Evolutionary conservation across 2,329 filamentous ascomycete genomes (phyloP).

Genomic region (Talaromyces islandicus): DNA sequence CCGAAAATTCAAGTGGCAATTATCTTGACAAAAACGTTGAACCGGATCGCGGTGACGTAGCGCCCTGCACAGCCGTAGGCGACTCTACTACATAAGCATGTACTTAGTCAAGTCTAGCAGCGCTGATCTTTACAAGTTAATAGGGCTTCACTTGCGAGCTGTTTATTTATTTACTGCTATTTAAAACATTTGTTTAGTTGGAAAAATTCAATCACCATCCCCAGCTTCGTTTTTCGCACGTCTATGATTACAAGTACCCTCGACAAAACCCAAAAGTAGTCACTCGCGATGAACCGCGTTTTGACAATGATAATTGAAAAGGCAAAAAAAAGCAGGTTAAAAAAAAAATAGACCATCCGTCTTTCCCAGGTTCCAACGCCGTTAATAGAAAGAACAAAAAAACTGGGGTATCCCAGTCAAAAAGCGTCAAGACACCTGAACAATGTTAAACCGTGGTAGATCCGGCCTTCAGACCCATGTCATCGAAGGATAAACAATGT

Average conservation of each 20-base stretch:
- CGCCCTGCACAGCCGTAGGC: not conserved
- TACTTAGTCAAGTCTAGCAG: not conserved
- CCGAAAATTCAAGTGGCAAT: too few species aligned
- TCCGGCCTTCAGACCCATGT: not conserved
- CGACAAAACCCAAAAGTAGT: not conserved
- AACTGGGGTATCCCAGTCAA: not conserved
- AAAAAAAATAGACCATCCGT: conserved; percentile 5
- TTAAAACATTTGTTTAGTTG: not conserved
- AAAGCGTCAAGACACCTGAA: not conserved
- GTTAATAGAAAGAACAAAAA: not conserved
- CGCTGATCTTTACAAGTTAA: not conserved
- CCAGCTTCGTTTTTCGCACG: not conserved
- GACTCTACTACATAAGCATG: too few species aligned
- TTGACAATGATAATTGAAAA: not conserved
- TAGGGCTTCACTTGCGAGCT: too few species aligned
- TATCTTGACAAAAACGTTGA: not conserved
- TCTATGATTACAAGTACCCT: conserved; percentile 11
- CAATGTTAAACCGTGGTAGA: not conserved
- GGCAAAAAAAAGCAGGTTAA: conserved; percentile 7
- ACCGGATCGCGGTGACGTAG: not conserved
- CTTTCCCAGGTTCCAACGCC: conserved; percentile 2
- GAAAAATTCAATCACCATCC: not conserved
- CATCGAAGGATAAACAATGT: not conserved
- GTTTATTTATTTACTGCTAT: not conserved
- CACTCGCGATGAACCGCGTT: not conserved